These are phyloP conservation scores for Pleurotus citrinopileatus DNA, from an alignment of 768 basidiomycete genomes.

Conservation along the genomic window DNA sequence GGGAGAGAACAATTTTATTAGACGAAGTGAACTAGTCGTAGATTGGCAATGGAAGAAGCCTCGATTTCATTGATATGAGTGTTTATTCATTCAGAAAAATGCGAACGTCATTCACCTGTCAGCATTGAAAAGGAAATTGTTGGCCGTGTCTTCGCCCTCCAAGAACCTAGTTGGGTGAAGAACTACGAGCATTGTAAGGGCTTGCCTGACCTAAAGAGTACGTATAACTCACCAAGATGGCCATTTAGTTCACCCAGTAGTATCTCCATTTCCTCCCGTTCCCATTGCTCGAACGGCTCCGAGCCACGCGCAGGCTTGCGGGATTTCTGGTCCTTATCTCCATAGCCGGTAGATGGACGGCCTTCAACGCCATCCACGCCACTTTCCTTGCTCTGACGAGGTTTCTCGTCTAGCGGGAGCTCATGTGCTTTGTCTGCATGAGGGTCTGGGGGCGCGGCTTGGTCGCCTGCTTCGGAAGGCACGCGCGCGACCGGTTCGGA, in stretches of 20 bases:
- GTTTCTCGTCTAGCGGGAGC: conserved; percentile 21
- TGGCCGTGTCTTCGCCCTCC: conserved; percentile 88
- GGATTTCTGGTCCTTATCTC: conserved; percentile 34
- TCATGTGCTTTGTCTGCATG: conserved; percentile 24
- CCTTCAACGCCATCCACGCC: conserved; percentile 25
- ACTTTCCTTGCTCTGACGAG: conserved; percentile 26
- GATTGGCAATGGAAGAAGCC: conserved; percentile 72
- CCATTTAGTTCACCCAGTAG: conserved; percentile 75
- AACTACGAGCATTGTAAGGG: conserved; percentile 42
- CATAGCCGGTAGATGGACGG: conserved; percentile 16
- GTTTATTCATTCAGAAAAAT: not conserved
- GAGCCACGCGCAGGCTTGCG: conserved; percentile 43
- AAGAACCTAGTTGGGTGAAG: conserved; percentile 82
- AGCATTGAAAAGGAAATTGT: conserved; percentile 92
- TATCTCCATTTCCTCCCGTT: conserved; percentile 88
- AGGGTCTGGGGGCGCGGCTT: conserved; percentile 26
- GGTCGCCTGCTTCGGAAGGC: conserved; percentile 57
- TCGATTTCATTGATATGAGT: conserved; percentile 21
- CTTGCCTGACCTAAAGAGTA: not conserved
- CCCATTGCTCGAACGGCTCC: conserved; percentile 79
- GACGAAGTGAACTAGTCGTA: conserved; percentile 42
- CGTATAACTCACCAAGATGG: conserved; percentile 68
- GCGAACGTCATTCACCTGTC: conserved; percentile 54
- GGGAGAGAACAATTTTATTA: not conserved
- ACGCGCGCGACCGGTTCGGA: conserved; percentile 50